Evolutionary conservation across 768 basidiomycete genomes (phyloP).

Genomic region (Lactarius akahatsu): DNA sequence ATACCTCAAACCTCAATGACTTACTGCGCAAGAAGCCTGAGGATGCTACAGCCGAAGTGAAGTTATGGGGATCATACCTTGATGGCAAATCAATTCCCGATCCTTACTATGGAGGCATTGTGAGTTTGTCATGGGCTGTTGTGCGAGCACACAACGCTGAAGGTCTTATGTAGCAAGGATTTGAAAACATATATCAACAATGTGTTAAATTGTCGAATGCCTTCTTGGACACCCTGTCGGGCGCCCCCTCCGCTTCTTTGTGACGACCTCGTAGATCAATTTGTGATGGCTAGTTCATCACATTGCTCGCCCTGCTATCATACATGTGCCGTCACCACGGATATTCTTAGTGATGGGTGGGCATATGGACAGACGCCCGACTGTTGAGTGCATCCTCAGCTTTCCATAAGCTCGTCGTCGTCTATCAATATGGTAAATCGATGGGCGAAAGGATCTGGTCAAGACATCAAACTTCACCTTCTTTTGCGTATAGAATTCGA

Average conservation of each 20-base stretch:
- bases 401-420: constrained; percentile 90
- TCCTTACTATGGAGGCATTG: constrained; percentile 78
- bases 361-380: constrained; percentile 85
- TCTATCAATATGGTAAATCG: constrained; percentile 45
- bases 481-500: constrained; percentile 96
- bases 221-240: constrained; percentile 66
- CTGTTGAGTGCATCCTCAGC: constrained; percentile 79
- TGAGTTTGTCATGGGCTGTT: constrained; percentile 37
- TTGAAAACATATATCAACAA: constrained; percentile 76
- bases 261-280: not conserved
- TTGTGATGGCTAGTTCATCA: not conserved
- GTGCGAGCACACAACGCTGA: not conserved
- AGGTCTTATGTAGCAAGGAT: constrained; percentile 53
- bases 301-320: not conserved
- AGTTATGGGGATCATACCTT: constrained; percentile 79
- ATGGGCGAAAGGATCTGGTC: not conserved
- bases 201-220: constrained; percentile 73
- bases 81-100: constrained; percentile 73
- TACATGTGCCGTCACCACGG: not conserved
- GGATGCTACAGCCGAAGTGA: constrained; percentile 59
- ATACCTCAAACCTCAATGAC: constrained; percentile 68
- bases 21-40: constrained; percentile 51
- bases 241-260: constrained; percentile 30
- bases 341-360: constrained; percentile 59
- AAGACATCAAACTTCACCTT: constrained; percentile 51